Base-by-base conservation (phyloP, 176 grass and related monocot species). In the Juncus inflexus region DNA sequence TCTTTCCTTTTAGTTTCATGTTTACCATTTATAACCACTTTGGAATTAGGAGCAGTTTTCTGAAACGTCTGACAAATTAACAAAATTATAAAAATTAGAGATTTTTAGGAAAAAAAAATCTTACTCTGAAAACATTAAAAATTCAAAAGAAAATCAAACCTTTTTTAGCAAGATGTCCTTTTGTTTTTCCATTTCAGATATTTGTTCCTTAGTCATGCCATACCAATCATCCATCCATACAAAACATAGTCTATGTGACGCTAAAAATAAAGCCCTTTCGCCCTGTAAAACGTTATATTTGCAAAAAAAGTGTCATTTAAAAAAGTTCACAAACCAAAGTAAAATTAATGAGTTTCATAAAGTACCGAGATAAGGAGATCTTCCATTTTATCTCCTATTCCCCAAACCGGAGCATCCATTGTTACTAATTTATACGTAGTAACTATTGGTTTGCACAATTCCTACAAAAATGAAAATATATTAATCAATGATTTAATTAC, bases 221-320 rank as follows among this genome's bases (percentile, higher is more conserved):
- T 76, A 75, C 87, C 92, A 97, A 38, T 97, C 85, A 79, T 97
- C 92, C 62, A 91, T 91, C 87, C 85, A 97, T 61, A 77, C 74
- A 78, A 97, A 89, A 77, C 87, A 91, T 72, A 97, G 70, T 74
- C 80, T 78, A 77, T 97, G 82, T 53, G 82, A 89, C 59, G 83
- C 77, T 67, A 83, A 65, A 69, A 97, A 83, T 55, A 97, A 74
- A 49, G 94, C 80, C 52, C 78, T 89, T 77, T 97, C 64, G 19
- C 77, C 85, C 94, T 97, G 53, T 42, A 38, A 14, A 16, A 67
- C 42, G 58, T 43, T 69, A 42, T 3, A 55, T 42, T 49, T 82
- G 11, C 47, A 72, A n/a, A 41, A 57, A 9, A 40, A 55, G 62
- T 49, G 10, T 37, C 15, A 52, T 75, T 15, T 35, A 7, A 12